Percentiles rank a stretch among this genome's conserved stretches.
Conservation (phyloP, 2,329 filamentous ascomycete genomes). For the Fusarium sp. region DNA sequence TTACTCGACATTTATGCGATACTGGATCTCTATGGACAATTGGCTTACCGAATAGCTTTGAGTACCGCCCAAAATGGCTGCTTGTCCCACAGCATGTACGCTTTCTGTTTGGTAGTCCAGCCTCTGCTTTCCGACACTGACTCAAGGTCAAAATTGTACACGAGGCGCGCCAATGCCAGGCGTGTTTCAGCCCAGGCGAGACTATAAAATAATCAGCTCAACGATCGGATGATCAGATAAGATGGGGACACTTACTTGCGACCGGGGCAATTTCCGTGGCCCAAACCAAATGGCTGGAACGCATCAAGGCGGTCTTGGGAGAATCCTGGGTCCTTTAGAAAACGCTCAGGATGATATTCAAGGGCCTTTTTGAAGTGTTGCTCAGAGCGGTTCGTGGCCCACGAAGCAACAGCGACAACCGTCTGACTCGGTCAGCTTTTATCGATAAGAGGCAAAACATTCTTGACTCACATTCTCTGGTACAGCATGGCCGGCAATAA, state of each 20-base stretch:
- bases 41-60: neutral
- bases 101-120: neutral
- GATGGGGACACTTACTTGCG: neutral
- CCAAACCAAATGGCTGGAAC: neutral
- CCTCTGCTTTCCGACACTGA: neutral
- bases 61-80: neutral
- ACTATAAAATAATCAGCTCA: neutral
- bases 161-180: neutral
- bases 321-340: neutral
- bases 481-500: neutral
- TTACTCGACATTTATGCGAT: too few species aligned
- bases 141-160: neutral
- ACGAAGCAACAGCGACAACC: neutral
- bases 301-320: neutral
- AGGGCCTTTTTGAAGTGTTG: neutral
- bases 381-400: neutral
- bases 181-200: neutral
- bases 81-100: neutral
- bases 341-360: neutral
- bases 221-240: accelerated
- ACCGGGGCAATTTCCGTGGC: neutral
- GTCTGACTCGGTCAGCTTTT: neutral
- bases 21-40: neutral
- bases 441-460: accelerated
- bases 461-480: neutral